Base-by-base conservation (phyloP, 306 rosid species). In the Dalbergia cultrata region DNA sequence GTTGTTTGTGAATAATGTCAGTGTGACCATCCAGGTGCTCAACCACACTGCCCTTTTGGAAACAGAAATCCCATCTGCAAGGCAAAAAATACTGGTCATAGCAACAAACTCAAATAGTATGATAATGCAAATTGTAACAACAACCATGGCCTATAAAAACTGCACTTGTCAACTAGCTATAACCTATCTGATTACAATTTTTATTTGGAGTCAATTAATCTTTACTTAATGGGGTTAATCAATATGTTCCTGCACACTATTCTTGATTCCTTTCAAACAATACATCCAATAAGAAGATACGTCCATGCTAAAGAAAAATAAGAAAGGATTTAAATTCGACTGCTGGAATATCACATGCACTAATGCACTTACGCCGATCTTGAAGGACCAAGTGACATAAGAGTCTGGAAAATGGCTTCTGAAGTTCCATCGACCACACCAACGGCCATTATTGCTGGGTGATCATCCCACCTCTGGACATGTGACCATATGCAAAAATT, bases 21-120 rank as follows among this genome's bases (percentile, higher is more conserved):
- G 99, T 90, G 82, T 95, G 99, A 72, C 99, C 99, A 83, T 95
- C 99, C 72, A 93, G 87, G 90, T 89, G 95, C 86, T 95, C 99
- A 75, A 95, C 91, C 82, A 93, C 94, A 64, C 79, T 89, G 75
- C 98, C 99, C 65, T 84, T 81, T 83, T 76, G 89, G 83, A 87
- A 93, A 84, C 97, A 89, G 87, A 91, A 93, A 87, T 95, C 98
- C 99, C 99, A 95, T 88, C 99, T 95, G 96, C 89, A 87, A 85
- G 75, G 81, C 84, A 73, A 87, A 74, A 72, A 17, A 64, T 34
- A 39, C 69, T 33, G 65, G 81, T 71, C 72, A 80, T 72, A 67
- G 37, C 37, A 67, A 43, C 63, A 77, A 80, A 66, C 82, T 79
- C 70, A 76, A 76, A 72, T 62, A 81, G 77, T 77, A 82, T 50